phyloP scores from a whole-genome alignment of 331 rosid genomes.

The Malus hybrid region DNA sequence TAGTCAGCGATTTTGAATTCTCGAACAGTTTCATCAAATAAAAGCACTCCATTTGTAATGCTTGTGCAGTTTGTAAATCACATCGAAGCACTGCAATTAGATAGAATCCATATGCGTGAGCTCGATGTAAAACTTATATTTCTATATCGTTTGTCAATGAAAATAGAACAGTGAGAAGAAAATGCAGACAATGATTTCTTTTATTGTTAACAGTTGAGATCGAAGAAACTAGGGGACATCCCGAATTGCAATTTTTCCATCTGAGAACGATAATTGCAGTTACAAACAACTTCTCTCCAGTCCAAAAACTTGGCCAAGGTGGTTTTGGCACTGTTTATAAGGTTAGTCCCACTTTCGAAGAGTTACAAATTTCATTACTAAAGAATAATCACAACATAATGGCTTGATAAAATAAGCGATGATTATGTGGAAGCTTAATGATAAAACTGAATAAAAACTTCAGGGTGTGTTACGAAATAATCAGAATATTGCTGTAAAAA shows the following conservation, averaged over 20 bases:
- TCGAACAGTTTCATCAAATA: background rate
- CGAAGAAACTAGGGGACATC: no score
- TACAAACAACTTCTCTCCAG: conserved; percentile 11
- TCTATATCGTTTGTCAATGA: no score
- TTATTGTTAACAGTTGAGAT: background rate
- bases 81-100: background rate
- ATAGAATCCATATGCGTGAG: background rate
- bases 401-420: no score
- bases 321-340: conserved; percentile 21
- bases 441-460: background rate
- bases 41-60: background rate
- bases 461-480: conserved; percentile 16
- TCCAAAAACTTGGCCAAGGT: conserved; percentile 21
- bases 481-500: conserved; percentile 15
- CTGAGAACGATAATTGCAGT: background rate
- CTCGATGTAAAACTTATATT: background rate
- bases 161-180: background rate
- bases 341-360: background rate
- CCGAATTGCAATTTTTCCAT: no score
- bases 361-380: background rate
- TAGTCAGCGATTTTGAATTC: background rate
- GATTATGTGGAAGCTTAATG: background rate
- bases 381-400: background rate
- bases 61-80: background rate
- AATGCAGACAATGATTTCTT: background rate